Conservation (phyloP, 1,284 basidiomycete genomes). For the Rhodotorula sp. region DNA sequence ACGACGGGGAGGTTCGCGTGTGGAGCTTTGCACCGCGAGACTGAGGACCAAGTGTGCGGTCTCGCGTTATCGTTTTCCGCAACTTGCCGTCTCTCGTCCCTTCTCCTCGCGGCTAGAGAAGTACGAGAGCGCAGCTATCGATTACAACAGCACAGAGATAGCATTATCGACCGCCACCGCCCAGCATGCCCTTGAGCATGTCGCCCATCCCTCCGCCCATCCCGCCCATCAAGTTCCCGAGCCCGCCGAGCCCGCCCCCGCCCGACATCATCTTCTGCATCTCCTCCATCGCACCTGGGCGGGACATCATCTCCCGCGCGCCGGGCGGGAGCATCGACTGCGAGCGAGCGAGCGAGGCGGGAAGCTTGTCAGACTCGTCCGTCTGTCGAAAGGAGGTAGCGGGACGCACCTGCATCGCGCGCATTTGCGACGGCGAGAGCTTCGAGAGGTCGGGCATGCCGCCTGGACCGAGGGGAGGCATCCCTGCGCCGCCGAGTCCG, state of each 20-base stretch:
- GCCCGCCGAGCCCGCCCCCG: slow-evolving; percentile 32
- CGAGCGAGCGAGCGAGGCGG: not conserved
- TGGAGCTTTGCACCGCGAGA: slow-evolving; percentile 33
- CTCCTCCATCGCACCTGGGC: slow-evolving; percentile 30
- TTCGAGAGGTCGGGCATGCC: slow-evolving; percentile 42
- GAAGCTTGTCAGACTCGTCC: not conserved
- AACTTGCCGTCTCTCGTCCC: no score
- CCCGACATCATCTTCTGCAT: slow-evolving; percentile 60
- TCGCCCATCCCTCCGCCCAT: slow-evolving; percentile 45
- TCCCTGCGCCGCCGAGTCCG: slow-evolving; percentile 59
- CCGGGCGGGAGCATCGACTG: slow-evolving; percentile 36
- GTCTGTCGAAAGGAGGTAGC: not conserved
- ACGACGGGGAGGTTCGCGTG: slow-evolving; percentile 71
- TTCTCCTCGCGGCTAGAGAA: no score
- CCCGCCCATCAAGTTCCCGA: slow-evolving; percentile 33
- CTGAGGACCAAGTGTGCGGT: no score
- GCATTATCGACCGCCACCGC: slow-evolving; percentile 2
- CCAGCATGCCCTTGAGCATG: slow-evolving; percentile 43
- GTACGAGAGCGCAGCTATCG: no score
- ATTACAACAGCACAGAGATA: no score
- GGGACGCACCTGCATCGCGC: slow-evolving; percentile 74
- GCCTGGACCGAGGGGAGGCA: slow-evolving; percentile 24
- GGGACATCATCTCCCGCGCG: slow-evolving; percentile 25
- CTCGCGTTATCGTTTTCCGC: no score
- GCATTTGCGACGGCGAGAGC: slow-evolving; percentile 77